Evolutionary conservation across 1,284 basidiomycete genomes (phyloP), one percentile per base, ranked within the genome.

Genomic region (Gomphus sp.): DNA sequence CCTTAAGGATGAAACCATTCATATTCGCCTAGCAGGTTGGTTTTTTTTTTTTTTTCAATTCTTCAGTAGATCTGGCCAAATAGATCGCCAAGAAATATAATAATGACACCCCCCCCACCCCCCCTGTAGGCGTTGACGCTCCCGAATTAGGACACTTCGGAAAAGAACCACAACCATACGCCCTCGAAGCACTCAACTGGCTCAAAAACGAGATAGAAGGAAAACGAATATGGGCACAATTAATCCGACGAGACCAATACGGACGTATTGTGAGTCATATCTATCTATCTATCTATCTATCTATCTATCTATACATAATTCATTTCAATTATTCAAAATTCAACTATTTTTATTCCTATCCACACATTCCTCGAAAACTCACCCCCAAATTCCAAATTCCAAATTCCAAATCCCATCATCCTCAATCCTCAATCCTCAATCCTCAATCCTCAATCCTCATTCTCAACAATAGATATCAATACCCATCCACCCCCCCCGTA

Each of bases 111-210:
- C 28, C 4, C 28, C 28, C 28, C 5, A 3, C 4, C 28, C 16
- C n/a, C n/a, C 12, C 16, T 37, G n/a, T 39, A 59, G 58, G 90
- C 0, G 82, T 93, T 10, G 93, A 97, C 69, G 93, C 93, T 1
- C 93, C 93, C 0, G 93, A 91, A 87, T 80, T 75, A 11, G 76
- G 83, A 0, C 89, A 95, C 69, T 95, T 92, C 64, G 92, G 92
- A 22, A 81, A 84, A 55, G 80, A 82, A 2, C 80, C 80, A 0
- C 93, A 95, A 67, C 84, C 85, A 0, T 85, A 85, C 62, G 74
- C 84, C 0, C 71, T 74, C 37, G 91, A 94, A 66, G 85, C 85
- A 50, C 70, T 91, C 8, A 76, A 75, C 0, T 93, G 89, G 87
- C 75, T 95, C 5, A 82, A 78, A 62, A 62, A 70, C n/a, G 70